Base-by-base conservation (phyloP, 1,284 basidiomycete species). In the Ceratobasidium sp. region DNA sequence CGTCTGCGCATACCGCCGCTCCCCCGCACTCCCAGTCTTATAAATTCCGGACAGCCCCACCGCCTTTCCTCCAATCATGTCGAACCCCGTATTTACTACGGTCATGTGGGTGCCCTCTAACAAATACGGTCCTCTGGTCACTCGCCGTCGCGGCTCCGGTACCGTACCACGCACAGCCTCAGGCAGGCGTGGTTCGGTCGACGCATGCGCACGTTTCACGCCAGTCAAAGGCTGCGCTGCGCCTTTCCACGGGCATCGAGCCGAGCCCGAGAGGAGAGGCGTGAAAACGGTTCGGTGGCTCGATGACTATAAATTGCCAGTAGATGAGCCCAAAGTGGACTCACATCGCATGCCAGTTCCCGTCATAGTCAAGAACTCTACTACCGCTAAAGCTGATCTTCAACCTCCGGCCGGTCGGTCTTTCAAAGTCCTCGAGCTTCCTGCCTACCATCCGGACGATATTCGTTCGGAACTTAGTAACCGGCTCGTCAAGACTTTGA, bases 101-200 rank as follows among this genome's bases (percentile, higher is more conserved):
- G 71, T 75, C 58, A 75, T 75, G 71, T 75, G 71, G 71, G 44
- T 58, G 7, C 60, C 71, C 44, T 63, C 58, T 75, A 58, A 75
- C 60, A 75, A 75, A 23, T 46, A 75, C 33, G 71, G 71, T 46
- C 44, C 71, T 51, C 71, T 75, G 26, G 71, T 75, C 44, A 75
- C 71, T 33, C 71, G 71, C 46, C 58, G 71, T 23, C 71, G 71
- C 53, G 71, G 71, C 53, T 75, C 71, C 20, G 71, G 58, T 1
- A 75, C 71, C 18, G 23, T 46, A n/a, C 13, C 71, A 1, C 26
- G 71, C 71, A 75, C 71, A 63, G 71, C 71, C 71, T 23, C 71
- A 40, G 39, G 39, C 1, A 40, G 71, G 33, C 71, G 71, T 28
- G 71, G 71, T 33, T 75, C 71, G 7, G 40, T 75, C n/a, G 71